Conservation (phyloP, 2,329 filamentous ascomycete species). For the Colletotrichum musae region DNA sequence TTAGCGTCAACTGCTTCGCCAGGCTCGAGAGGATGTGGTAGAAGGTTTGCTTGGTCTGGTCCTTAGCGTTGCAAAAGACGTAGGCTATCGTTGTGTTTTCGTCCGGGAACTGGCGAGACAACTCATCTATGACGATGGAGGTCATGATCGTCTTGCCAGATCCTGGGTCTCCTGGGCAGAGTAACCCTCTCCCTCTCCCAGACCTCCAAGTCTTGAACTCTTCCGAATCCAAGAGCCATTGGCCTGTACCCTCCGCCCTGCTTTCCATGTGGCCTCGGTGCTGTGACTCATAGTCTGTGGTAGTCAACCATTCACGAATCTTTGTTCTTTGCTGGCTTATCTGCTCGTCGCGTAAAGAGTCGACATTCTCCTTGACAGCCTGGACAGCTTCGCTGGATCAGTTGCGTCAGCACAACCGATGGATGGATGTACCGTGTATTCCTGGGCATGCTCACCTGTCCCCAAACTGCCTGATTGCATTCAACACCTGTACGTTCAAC, state of each 20-base stretch:
- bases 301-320: slow-evolving; percentile 56
- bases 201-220: slow-evolving; percentile 52
- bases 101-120: slow-evolving; percentile 37
- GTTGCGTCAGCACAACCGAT: rapidly evolving
- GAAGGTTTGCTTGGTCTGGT: slow-evolving; percentile 45
- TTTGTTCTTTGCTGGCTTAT: not conserved
- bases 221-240: slow-evolving; percentile 57
- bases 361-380: not conserved
- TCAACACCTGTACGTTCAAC: not conserved
- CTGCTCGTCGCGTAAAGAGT: not conserved
- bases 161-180: slow-evolving; percentile 61
- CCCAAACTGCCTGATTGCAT: rapidly evolving
- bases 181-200: no score
- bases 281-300: slow-evolving; percentile 51
- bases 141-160: slow-evolving; percentile 57
- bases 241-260: slow-evolving; percentile 53
- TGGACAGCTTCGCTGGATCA: not conserved
- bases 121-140: slow-evolving; percentile 41
- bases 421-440: no score
- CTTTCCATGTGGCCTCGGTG: slow-evolving; percentile 53
- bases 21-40: slow-evolving; percentile 47
- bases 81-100: slow-evolving; percentile 47
- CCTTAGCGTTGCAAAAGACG: slow-evolving; percentile 51
- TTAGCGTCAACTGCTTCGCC: slow-evolving; percentile 50
- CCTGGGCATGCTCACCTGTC: not conserved